Evolutionary conservation across 768 basidiomycete genomes (phyloP), one percentile per base, ranked within the genome.

Genomic region (Termitomyces sp.): DNA sequence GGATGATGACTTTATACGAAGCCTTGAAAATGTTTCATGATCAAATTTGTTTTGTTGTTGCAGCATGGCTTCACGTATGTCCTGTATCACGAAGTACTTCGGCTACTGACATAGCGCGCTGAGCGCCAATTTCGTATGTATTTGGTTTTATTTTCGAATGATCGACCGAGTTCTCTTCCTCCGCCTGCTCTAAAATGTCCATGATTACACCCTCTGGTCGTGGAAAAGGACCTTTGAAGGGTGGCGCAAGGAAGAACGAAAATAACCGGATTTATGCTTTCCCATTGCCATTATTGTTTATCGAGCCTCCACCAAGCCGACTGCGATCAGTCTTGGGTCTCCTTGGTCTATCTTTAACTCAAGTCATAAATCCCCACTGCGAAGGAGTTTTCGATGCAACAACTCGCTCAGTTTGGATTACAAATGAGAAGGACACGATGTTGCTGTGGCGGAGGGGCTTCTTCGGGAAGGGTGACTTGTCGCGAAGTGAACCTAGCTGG

Each of bases 381-480:
- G 82, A 85, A 63, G 95, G 92, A 8, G 69, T 85, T 8, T 88
- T 91, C 62, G 96, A 98, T 69, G 73, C 81, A 6, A 67, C 80
- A 2, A 94, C 95, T 16, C 85, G 86, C n/a, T 92, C 91, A 0
- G 90, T 98, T 9, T 97, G 94, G 94, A 80, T 98, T 3, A 75
- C 81, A 0, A 80, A 86, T 58, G 71, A 76, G 30, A 78, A 72
- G 26, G 85, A 94, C 69, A 84, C 85, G 47, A 78, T 78, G 63
- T 74, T 87, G 5, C 79, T 98, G 40, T 99, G 97, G 91, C 77
- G 83, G 49, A 75, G 90, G 60, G 97, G 97, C 0, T 98, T 98
- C 75, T 99, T 98, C 71, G 97, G 97, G 26, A 99, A 99, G 72
- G 97, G 97, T 1, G 90, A 91, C 69, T 77, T 99, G 55, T 95